Evolutionary conservation across 1,284 basidiomycete species (phyloP), one percentile per base, ranked within the genome.

Genomic region (Ganoderma resinaceum): DNA sequence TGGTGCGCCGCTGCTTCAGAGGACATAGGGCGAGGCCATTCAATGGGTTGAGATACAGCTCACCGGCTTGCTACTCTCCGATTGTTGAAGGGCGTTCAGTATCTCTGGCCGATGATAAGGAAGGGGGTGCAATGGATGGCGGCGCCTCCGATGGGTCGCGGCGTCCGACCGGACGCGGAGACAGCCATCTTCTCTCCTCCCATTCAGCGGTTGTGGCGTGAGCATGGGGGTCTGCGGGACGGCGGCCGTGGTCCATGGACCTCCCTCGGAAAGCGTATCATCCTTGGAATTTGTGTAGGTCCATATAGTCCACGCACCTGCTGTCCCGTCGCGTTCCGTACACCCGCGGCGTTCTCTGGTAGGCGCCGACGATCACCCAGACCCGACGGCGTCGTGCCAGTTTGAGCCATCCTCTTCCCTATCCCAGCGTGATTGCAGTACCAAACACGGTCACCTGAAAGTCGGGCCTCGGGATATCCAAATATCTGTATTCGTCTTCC

Each of bases 141-240:
- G 58, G 58, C 58, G 38, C 58, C 11, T 26, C 37, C 38, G 58
- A 37, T 26, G 12, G 58, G n/a, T 9, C 46, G 23, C 58, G 58
- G 20, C 58, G 35, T 60, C 58, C 58, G 58, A 60, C 58, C 33
- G 58, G 38, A 29, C n/a, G 38, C 58, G 58, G 58, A 60, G 58
- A 14, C 58, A 23, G 55, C 55, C 35, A 58, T 35, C 55, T 58
- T 58, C 55, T 58, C 6, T 35, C 35, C 33, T 37, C 31, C 55
- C n/a, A 20, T 37, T 37, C 55, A 29, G 55, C 55, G 35, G 31
- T 38, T 42, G 23, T 60, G 58, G 38, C 58, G 58, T 38, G 35
- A 40, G 37, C 46, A 11, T 52, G 14, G 37, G n/a, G 12, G 37
- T 26, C 35, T 23, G 58, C 58, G 58, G 38, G 38, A 60, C 55